A percentile compares a stretch with the other conserved stretches of the same genome.
Evolutionary conservation across 352 stramenopile species (phyloP).

Genomic region (Globisporangium cederbergense): DNA sequence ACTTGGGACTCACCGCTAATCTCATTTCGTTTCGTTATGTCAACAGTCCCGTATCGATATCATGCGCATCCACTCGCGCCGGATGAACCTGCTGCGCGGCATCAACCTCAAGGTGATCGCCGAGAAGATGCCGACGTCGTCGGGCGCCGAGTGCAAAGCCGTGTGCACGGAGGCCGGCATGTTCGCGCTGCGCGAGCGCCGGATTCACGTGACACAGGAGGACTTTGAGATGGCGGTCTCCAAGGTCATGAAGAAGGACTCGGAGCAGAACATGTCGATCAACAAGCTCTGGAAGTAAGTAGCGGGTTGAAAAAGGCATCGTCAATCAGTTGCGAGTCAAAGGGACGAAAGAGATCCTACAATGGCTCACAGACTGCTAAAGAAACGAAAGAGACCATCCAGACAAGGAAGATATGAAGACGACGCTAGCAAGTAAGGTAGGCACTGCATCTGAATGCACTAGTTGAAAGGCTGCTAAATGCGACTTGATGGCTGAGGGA

Average conservation of each 20-base stretch:
- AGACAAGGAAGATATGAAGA: neutral
- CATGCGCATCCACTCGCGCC: constrained; percentile 98
- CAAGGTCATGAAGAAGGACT: constrained; percentile 99
- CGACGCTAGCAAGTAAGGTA: neutral
- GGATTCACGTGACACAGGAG: constrained; percentile 99
- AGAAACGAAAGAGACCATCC: neutral
- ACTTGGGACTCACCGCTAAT: constrained; percentile 15
- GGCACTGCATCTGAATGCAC: neutral
- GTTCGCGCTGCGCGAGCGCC: constrained; percentile 98
- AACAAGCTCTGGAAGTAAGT: constrained; percentile 99
- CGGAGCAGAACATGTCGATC: constrained; percentile 96
- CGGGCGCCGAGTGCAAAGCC: constrained; percentile 98
- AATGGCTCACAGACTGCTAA: neutral
- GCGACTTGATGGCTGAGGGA: neutral
- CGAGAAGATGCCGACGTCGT: constrained; percentile 97
- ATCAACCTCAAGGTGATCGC: constrained; percentile 98
- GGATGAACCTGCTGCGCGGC: constrained; percentile 99
- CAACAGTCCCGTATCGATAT: constrained; percentile 93
- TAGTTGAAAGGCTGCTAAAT: neutral
- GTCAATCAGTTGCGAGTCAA: neutral
- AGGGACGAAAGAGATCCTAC: no score
- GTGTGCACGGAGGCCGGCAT: constrained; percentile 99
- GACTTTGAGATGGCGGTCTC: constrained; percentile 99
- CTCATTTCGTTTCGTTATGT: constrained; percentile 7
- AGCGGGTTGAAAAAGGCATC: neutral